Base-by-base conservation (phyloP, 768 basidiomycete species). In the Suillus ampliporus region DNA sequence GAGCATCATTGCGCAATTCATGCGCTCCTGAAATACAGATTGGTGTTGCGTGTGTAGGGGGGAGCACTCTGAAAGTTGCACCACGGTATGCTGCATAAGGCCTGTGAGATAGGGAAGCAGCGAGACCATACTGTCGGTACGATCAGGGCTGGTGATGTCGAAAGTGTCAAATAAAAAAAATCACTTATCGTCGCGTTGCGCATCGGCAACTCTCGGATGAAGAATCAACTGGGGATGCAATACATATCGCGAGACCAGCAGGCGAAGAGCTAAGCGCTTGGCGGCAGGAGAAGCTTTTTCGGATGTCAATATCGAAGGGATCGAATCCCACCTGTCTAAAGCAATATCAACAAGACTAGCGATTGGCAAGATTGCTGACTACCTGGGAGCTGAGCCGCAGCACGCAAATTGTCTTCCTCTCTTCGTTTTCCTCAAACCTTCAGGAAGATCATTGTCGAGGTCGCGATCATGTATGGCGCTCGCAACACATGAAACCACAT, bases 381-480 rank as follows among this genome's bases (percentile, higher is more conserved):
- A 88, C 90, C 82, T 62, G 91, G 91, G n/a, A 93, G 75, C 65
- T 92, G 90, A 26, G 82, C 76, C 5, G 88, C 86, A 44, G 88
- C 89, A 44, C 81, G 79, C 35, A 91, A 69, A 60, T 73, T 75
- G 62, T 87, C 83, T 19, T 85, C 80, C 44, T 84, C 80, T 61
- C 77, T 77, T 58, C 84, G 84, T n/a, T 54, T n/a, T 63, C 64
- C 63, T 72, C 68, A 80, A 69, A 62, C 63, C 80, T 61, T 71
- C 71, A 61, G 64, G 64, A 43, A 71, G 66, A 46, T 63, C 64
- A 21, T 61, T 40, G 11, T 68, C 64, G 6, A 62, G 58, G 23
- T 61, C 57, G 34, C 52, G 48, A 35, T 44, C 15, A 34, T 67
- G 61, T 43, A 70, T 58, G 10, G 74, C 73, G 5, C 70, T 67